phyloP scores from a whole-genome alignment of 306 rosid genomes.

The Purshia tridentata region DNA sequence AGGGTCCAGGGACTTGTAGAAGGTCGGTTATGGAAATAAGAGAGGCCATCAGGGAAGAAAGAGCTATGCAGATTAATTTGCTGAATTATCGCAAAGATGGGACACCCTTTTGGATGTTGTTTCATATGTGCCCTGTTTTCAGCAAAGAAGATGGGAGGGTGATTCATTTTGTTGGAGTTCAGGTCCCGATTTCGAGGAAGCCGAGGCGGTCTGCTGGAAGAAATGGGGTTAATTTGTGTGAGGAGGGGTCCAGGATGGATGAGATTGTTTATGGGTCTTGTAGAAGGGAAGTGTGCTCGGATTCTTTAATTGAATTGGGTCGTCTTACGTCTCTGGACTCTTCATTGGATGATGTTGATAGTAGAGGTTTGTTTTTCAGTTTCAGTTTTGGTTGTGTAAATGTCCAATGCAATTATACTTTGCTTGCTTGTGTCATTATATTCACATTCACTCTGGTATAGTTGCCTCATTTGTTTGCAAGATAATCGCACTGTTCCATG shows the following conservation, averaged over 20 bases:
- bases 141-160: constrained; percentile 48
- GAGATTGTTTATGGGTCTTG: constrained; percentile 62
- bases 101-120: constrained; percentile 80
- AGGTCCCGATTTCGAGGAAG: constrained; percentile 51
- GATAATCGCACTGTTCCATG: not conserved
- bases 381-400: not conserved
- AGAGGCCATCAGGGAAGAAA: constrained; percentile 82
- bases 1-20: constrained; percentile 66
- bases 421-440: not conserved
- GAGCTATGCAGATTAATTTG: constrained; percentile 45
- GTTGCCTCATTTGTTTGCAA: too few species aligned
- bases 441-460: too few species aligned
- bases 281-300: constrained; percentile 72
- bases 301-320: constrained; percentile 48
- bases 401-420: not conserved
- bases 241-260: constrained; percentile 28
- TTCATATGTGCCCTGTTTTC: constrained; percentile 71
- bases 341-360: constrained; percentile 44
- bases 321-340: constrained; percentile 42
- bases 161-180: constrained; percentile 77
- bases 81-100: constrained; percentile 83
- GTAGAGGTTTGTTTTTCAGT: constrained; percentile 49
- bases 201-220: constrained; percentile 28
- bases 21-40: constrained; percentile 69
- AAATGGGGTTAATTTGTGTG: constrained; percentile 29